Evolutionary conservation across 2,329 filamentous ascomycete genomes (phyloP).

Genomic region (Lasiodiplodia gonubiensis): DNA sequence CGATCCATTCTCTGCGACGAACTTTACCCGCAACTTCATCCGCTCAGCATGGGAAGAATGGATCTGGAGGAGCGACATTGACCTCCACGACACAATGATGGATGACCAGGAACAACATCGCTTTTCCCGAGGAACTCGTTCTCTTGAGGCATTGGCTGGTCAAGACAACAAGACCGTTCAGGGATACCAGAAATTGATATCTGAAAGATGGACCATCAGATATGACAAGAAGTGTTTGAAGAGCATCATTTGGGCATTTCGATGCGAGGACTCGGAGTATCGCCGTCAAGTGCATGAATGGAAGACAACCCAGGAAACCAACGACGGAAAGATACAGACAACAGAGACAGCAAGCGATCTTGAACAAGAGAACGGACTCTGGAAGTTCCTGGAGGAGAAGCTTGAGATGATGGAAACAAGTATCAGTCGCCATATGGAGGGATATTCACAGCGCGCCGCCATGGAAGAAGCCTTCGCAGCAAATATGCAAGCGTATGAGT

Average conservation of each 20-base stretch:
- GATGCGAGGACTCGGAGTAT: not conserved
- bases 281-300: too few species aligned
- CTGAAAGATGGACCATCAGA: not conserved
- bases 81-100: not conserved
- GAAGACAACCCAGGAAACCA: too few species aligned
- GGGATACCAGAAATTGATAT: not conserved
- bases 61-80: not conserved
- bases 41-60: not conserved
- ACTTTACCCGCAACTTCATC: not conserved
- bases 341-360: too few species aligned
- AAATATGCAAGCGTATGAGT: too few species aligned
- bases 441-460: not conserved
- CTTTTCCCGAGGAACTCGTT: not conserved
- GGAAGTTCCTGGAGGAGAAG: not conserved
- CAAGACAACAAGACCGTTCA: not conserved
- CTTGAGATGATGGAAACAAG: not conserved
- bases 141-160: not conserved
- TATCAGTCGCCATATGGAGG: not conserved
- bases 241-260: not conserved
- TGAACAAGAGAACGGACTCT: not conserved
- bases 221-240: not conserved
- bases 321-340: not conserved
- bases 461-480: not conserved
- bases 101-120: not conserved
- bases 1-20: not conserved